phyloP scores from a whole-genome alignment of 495 filamentous ascomycete species.

The Pyrenula massariospora region DNA sequence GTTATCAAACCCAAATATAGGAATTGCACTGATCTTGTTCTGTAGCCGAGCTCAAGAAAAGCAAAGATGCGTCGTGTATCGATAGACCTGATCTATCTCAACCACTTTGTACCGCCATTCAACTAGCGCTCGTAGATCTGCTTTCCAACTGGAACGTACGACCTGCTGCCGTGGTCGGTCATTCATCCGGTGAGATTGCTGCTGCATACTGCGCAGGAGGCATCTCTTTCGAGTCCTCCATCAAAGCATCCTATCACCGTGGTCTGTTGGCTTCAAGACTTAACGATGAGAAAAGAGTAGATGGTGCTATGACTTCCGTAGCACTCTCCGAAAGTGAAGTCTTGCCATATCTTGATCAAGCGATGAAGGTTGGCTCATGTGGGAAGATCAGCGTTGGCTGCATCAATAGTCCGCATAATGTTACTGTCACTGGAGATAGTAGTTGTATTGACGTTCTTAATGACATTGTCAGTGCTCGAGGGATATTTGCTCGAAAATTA shows the following conservation, averaged over 20 bases:
- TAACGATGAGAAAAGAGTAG: background rate
- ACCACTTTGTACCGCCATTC: conserved; percentile 24
- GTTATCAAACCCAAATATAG: background rate
- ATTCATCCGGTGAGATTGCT: conserved; percentile 29
- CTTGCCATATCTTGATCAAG: conserved; percentile 7
- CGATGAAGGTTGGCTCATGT: background rate
- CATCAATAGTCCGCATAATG: conserved; percentile 34
- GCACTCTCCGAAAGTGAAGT: conserved; percentile 10
- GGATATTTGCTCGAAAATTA: background rate
- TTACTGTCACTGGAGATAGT: conserved; percentile 34
- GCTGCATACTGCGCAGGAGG: conserved; percentile 19
- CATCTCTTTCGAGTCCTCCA: conserved; percentile 11
- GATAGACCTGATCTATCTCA: conserved; percentile 15
- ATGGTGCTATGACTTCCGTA: conserved; percentile 20
- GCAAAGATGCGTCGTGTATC: conserved; percentile 11
- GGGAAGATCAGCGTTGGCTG: conserved; percentile 32
- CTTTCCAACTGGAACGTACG: conserved; percentile 19
- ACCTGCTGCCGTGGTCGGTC: conserved; percentile 20
- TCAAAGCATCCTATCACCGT: conserved; percentile 18
- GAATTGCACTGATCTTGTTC: background rate
- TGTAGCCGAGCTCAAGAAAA: conserved; percentile 1
- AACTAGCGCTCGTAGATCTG: conserved; percentile 25
- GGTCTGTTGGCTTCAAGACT: conserved; percentile 8
- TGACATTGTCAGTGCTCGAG: background rate
- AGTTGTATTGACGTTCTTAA: background rate